Base-by-base conservation (phyloP, 306 rosid genomes). In the Fagus sylvatica region DNA sequence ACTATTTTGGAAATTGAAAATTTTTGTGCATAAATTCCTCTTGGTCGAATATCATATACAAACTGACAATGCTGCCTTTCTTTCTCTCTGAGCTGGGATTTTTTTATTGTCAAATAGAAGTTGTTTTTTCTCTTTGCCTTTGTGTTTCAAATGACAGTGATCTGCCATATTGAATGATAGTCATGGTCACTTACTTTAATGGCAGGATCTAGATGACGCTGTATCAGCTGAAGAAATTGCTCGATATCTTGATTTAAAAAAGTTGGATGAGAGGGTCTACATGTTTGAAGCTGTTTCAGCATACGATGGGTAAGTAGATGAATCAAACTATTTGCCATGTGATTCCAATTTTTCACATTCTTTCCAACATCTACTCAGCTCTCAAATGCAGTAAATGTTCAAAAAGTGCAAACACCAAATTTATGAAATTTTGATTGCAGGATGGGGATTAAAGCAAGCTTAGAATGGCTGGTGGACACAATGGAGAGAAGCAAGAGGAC, bases 401-500 rank as follows among this genome's bases (percentile, higher is more conserved):
- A 62, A 13, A 39, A 40, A 66, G 5, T 7, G 9, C 13, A 7
- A 66, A 37, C 22, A 7, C 4, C 49, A 66, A 65, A 39, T 66
- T n/a, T 75, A 30, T 74, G 62, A 70, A 76, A 77, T 62, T 46
- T 62, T 71, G 78, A 75, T 79, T 73, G 76, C 96, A 93, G 99
- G 86, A 75, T 89, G 88, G 99, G 99, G 53, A 88, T 96, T 56
- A 96, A 93, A 80, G 94, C 83, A 76, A 82, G 97, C 53, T 91
- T 91, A 70, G 98, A 96, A 79, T 93, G 99, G 98, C 76, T 96
- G 85, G 99, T 93, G 84, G 94, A 91, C 79, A 91, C 87, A 68
- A 96, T 96, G 99, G 98, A 87, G 82, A 88, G 96, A 84, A 96
- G 99, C 89, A 96, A 91, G 90, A 93, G 99, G 88, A 91, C 98